Evolutionary conservation across 345 rosid genomes (phyloP), one percentile per base, ranked within the genome.

Genomic region (Gossypium stocksii): DNA sequence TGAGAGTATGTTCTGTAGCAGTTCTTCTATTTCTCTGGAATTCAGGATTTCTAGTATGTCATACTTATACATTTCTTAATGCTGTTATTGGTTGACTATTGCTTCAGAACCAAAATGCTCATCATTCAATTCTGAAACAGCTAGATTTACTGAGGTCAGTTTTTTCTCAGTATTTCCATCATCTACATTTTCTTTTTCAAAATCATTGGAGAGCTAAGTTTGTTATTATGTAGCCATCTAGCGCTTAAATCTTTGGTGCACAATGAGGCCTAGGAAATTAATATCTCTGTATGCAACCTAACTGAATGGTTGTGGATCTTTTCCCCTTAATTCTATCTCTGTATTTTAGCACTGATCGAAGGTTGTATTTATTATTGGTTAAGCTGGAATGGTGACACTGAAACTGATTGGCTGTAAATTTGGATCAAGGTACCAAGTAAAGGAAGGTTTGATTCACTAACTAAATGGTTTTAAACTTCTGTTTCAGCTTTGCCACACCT

Each of bases 71-170:
- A 23, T 68, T 48, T 53, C 45, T 71, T 72, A 72, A 49, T 66
- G 54, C 72, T 72, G 61, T 70, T 79, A 77, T 72, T 70, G 66
- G 7, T 65, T 38, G 51, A 25, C 52, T 80, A 69, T 48, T 80
- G 77, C 75, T 76, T 48, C 91, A 94, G 98, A 91, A 82, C 87
- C 98, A 94, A 87, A 91, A 94, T 79, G 97, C 93, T 60, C 97
- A 94, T 84, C 74, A 77, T 69, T 86, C 98, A 23, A 89, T 94
- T 81, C 83, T 92, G 65, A 87, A 85, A 59, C 98, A 92, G 84
- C 86, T 94, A 57, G 81, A 86, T 80, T 80, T 92, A 74, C 72
- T 83, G 73, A 83, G 95, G 97, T 94, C 77, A 85, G 87, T 79
- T 63, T 71, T 73, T 11, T 22, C 16, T 57, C 23, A 44, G n/a